These are phyloP conservation scores for Geotrichum siamense DNA, from an alignment of 1,139 yeast species.

Conservation along the genomic window DNA sequence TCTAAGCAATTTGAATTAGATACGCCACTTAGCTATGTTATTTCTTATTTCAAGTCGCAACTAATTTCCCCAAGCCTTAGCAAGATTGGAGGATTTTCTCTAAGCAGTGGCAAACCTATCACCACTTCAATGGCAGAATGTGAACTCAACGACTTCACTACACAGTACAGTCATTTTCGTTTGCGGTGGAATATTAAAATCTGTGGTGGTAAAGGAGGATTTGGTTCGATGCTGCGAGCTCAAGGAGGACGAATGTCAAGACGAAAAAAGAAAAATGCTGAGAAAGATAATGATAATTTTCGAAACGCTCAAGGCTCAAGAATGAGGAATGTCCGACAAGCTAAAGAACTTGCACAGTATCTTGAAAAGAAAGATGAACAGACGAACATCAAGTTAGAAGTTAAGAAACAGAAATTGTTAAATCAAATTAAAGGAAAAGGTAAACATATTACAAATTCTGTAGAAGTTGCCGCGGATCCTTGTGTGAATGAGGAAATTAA, in stretches of 20 bases:
- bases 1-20: constrained; percentile 5
- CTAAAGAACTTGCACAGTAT: constrained; percentile 26
- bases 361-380: constrained; percentile 7
- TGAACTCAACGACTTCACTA: constrained; percentile 8
- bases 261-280: constrained; percentile 25
- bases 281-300: constrained; percentile 31
- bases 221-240: constrained; percentile 41
- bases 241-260: constrained; percentile 37
- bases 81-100: constrained; percentile 9
- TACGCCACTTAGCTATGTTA: constrained; percentile 5
- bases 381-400: not conserved
- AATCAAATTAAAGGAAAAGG: not conserved
- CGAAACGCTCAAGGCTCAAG: constrained; percentile 38
- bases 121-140: not conserved
- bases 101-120: constrained; percentile 14
- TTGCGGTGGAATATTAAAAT: constrained; percentile 14
- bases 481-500: constrained; percentile 7
- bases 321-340: constrained; percentile 33
- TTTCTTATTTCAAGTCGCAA: constrained; percentile 6
- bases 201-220: constrained; percentile 47
- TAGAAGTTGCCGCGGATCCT: no score
- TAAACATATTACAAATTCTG: not conserved
- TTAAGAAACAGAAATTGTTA: constrained; percentile 7
- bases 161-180: constrained; percentile 2
- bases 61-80: constrained; percentile 1